Percentiles rank a stretch among this genome's conserved stretches.
These are phyloP conservation scores for Trametopsis cervina DNA, from an alignment of 768 basidiomycete genomes.

Conservation along the genomic window DNA sequence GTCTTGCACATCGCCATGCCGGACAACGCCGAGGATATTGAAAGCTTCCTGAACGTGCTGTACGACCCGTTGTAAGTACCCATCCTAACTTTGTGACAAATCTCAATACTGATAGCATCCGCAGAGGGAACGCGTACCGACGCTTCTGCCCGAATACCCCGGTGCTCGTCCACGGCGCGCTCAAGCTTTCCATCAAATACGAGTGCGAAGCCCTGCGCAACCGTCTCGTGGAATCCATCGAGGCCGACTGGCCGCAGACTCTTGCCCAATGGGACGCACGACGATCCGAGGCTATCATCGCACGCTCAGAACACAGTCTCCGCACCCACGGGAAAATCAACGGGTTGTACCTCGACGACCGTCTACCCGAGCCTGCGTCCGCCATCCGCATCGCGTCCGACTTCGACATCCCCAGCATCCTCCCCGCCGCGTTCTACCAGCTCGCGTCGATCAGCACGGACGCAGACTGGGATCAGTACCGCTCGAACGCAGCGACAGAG, in stretches of 20 bases:
- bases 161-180: conserved; percentile 23
- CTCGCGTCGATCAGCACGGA: conserved; percentile 18
- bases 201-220: conserved; percentile 27
- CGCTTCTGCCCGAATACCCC: conserved; percentile 27
- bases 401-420: conserved; percentile 21
- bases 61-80: conserved; percentile 24
- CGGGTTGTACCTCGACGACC: conserved; percentile 26
- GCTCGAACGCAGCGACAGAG: conserved; percentile 14
- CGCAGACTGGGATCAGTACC: conserved; percentile 24
- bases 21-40: conserved; percentile 23
- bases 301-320: conserved; percentile 23
- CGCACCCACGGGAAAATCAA: conserved; percentile 21
- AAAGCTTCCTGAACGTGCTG: conserved; percentile 21
- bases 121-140: conserved; percentile 22
- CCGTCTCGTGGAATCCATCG: conserved; percentile 25
- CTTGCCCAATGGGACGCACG: conserved; percentile 26
- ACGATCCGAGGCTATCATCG: conserved; percentile 20
- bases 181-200: conserved; percentile 31
- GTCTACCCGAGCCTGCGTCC: conserved; percentile 24
- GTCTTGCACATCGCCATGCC: conserved; percentile 24
- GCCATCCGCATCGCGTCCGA: conserved; percentile 24
- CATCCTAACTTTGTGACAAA: neutral
- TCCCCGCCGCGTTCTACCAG: conserved; percentile 26
- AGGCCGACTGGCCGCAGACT: conserved; percentile 30
- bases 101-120: neutral